phyloP scores from a whole-genome alignment of 805 yeast species.

The Ogataea pignaliae region DNA sequence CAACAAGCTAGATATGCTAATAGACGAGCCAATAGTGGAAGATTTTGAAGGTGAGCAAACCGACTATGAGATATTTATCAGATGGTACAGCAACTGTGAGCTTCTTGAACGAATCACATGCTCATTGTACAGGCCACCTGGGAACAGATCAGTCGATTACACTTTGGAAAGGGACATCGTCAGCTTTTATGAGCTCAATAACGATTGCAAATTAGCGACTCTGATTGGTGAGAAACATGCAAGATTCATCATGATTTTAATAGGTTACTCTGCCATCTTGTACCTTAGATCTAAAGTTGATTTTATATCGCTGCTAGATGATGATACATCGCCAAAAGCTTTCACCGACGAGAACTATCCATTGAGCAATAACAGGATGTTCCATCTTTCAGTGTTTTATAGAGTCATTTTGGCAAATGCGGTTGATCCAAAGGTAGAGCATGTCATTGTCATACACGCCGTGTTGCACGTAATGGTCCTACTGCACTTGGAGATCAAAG shows the following conservation, averaged over 20 bases:
- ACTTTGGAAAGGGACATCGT: constrained; percentile 23
- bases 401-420: constrained; percentile 11
- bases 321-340: constrained; percentile 4
- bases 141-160: constrained; percentile 19
- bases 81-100: constrained; percentile 21
- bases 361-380: constrained; percentile 16
- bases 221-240: constrained; percentile 13
- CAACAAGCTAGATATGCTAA: constrained; percentile 22
- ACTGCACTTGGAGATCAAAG: constrained; percentile 24
- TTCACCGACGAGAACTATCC: constrained; percentile 13
- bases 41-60: constrained; percentile 23
- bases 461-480: constrained; percentile 27
- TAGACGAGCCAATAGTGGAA: constrained; percentile 19
- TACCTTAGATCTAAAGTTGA: constrained; percentile 27
- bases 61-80: constrained; percentile 23
- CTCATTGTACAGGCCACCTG: constrained; percentile 27
- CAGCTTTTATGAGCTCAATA: constrained; percentile 6
- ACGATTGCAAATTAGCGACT: background rate
- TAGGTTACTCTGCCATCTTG: constrained; percentile 19
- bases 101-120: constrained; percentile 24
- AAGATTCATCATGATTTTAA: constrained; percentile 15
- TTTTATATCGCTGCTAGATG: constrained; percentile 24
- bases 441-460: constrained; percentile 24
- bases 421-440: constrained; percentile 18
- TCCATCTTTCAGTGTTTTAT: constrained; percentile 14